These are phyloP conservation scores for Hypericum androsaemum DNA, from an alignment of 345 rosid genomes.

Conservation along the genomic window DNA sequence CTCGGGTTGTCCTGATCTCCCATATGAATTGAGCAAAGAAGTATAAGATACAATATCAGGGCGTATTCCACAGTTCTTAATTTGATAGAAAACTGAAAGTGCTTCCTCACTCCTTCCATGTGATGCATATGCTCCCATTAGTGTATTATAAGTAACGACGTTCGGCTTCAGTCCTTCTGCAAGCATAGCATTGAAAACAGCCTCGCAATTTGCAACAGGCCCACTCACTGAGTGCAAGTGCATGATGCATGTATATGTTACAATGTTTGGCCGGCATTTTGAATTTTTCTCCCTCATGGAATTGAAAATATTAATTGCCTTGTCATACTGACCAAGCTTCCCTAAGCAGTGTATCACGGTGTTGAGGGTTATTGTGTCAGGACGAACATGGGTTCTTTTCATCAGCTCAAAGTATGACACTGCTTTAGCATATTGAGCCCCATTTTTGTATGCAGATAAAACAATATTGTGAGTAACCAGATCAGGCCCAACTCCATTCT, in stretches of 20 bases:
- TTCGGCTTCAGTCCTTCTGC: conserved; percentile 86
- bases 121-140: conserved; percentile 76
- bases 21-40: conserved; percentile 77
- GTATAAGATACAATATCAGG: conserved; percentile 86
- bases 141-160: conserved; percentile 62
- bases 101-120: conserved; percentile 80
- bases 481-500: conserved; percentile 97
- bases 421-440: conserved; percentile 69
- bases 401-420: conserved; percentile 76
- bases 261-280: conserved; percentile 63
- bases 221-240: conserved; percentile 66
- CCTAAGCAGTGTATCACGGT: conserved; percentile 68
- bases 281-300: conserved; percentile 74
- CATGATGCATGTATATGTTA: conserved; percentile 71
- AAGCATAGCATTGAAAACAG: conserved; percentile 60
- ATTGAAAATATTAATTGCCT: conserved; percentile 63
- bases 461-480: conserved; percentile 86
- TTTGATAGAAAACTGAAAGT: conserved; percentile 54
- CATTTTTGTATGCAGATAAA: conserved; percentile 77
- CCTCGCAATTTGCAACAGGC: conserved; percentile 65
- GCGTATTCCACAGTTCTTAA: conserved; percentile 45
- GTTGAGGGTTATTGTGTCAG: conserved; percentile 75
- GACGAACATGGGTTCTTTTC: conserved; percentile 78
- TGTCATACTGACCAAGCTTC: conserved; percentile 61
- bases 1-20: conserved; percentile 67